Evolutionary conservation across 2,329 filamentous ascomycete species (phyloP).

Genomic region (Pseudogymnoascus sp.): DNA sequence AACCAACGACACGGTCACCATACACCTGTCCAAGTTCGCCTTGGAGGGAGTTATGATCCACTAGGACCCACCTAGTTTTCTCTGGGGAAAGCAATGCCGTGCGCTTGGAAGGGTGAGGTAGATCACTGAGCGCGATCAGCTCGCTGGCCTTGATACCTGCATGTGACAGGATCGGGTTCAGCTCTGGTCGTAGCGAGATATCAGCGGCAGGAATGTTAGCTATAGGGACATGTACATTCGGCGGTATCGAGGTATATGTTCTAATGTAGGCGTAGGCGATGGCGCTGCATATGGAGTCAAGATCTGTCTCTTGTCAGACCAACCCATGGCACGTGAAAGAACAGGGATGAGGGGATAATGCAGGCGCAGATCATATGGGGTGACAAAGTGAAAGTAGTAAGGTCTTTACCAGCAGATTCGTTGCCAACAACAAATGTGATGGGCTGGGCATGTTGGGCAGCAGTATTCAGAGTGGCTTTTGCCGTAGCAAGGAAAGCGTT

Average conservation of each 20-base stretch:
- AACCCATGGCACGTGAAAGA: background rate
- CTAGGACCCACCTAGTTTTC: slow-evolving; percentile 61
- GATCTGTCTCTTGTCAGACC: slow-evolving; percentile 41
- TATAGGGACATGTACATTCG: slow-evolving; percentile 59
- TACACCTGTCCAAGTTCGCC: slow-evolving; percentile 51
- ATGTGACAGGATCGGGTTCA: slow-evolving; percentile 54
- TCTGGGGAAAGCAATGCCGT: slow-evolving; percentile 32
- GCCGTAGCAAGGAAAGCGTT: slow-evolving; percentile 44
- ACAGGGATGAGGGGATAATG: background rate
- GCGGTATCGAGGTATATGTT: slow-evolving; percentile 39
- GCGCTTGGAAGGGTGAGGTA: slow-evolving; percentile 44
- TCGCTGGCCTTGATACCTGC: slow-evolving; percentile 52
- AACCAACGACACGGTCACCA: slow-evolving; percentile 47
- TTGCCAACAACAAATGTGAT: slow-evolving; percentile 59
- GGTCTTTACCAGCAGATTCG: slow-evolving; percentile 51
- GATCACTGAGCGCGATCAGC: slow-evolving; percentile 56
- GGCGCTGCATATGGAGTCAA: slow-evolving; percentile 71
- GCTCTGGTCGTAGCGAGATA: slow-evolving; percentile 64
- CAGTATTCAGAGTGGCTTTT: slow-evolving; percentile 37
- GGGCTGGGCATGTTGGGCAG: slow-evolving; percentile 37
- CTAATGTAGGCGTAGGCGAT: slow-evolving; percentile 68
- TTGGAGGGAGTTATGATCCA: slow-evolving; percentile 71
- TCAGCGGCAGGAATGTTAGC: slow-evolving; percentile 62
- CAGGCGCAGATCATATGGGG: background rate
- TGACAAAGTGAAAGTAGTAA: background rate